phyloP scores from a whole-genome alignment of 306 rosid genomes.

The Lupinus albus region DNA sequence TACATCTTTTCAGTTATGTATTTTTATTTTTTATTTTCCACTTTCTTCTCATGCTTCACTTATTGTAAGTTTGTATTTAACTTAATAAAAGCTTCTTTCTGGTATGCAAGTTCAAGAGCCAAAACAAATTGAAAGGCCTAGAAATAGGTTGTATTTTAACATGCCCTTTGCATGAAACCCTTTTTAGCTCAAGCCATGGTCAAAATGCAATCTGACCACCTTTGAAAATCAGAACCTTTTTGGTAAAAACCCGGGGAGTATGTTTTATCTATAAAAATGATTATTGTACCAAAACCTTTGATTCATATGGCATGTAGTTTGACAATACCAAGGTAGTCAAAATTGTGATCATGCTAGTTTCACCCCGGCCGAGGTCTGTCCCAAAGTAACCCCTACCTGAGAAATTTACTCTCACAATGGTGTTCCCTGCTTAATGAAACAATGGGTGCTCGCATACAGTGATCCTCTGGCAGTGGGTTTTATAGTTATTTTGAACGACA shows the following conservation, averaged over 20 bases:
- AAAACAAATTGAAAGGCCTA: conserved; percentile 27
- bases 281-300: conserved; percentile 15
- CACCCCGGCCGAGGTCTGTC: too few species aligned
- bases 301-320: conserved; percentile 30
- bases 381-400: too few species aligned
- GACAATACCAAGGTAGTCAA: neutral
- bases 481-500: too few species aligned
- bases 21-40: neutral
- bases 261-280: conserved; percentile 30
- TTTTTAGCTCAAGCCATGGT: conserved; percentile 14
- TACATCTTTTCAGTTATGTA: conserved; percentile 19
- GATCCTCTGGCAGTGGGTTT: too few species aligned
- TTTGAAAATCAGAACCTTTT: neutral
- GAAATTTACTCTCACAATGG: too few species aligned
- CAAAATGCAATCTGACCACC: conserved; percentile 29
- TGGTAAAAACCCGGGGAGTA: conserved; percentile 14
- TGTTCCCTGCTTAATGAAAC: too few species aligned
- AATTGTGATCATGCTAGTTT: too few species aligned
- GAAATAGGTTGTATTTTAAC: conserved; percentile 31
- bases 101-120: conserved; percentile 19
- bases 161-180: conserved; percentile 7
- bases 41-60: conserved; percentile 6
- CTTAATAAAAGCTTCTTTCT: conserved; percentile 25
- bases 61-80: conserved; percentile 19
- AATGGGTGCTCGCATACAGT: too few species aligned